Conservation (phyloP, 2,329 filamentous ascomycete species). For the Epichloe festucae region DNA sequence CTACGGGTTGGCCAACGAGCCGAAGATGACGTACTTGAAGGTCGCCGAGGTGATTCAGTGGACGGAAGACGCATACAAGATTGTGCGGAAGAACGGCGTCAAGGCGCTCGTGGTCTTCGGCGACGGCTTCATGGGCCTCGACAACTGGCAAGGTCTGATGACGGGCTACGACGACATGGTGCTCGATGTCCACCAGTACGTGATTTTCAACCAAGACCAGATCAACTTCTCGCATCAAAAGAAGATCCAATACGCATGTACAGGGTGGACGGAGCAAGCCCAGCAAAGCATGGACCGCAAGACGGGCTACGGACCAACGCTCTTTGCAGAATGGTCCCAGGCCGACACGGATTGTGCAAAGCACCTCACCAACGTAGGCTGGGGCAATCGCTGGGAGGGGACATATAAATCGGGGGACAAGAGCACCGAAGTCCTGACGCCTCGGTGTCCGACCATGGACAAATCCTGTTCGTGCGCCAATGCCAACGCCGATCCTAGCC, state of each 20-base stretch:
- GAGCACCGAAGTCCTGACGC: conserved; percentile 49
- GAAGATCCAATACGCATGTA: conserved; percentile 80
- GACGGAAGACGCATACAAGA: conserved; percentile 59
- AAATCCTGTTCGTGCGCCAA: conserved; percentile 55
- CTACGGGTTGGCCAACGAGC: conserved; percentile 92
- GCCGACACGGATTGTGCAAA: conserved; percentile 89
- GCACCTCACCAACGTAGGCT: conserved; percentile 79
- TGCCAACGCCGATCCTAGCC: conserved; percentile 60
- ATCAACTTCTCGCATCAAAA: conserved; percentile 68
- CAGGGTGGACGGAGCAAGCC: conserved; percentile 74
- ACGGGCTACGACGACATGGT: conserved; percentile 59
- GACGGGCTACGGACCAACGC: conserved; percentile 81
- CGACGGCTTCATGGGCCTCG: conserved; percentile 85
- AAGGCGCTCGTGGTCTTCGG: conserved; percentile 67
- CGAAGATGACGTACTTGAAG: conserved; percentile 66
- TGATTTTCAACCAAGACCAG: conserved; percentile 89
- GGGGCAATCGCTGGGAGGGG: conserved; percentile 84
- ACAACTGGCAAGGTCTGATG: conserved; percentile 80
- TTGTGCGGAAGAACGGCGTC: conserved; percentile 67
- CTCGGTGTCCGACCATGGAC: conserved; percentile 59
- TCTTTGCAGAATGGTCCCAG: conserved; percentile 95
- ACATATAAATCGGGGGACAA: conserved; percentile 59
- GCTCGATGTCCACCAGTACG: conserved; percentile 96
- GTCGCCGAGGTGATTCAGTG: conserved; percentile 58
- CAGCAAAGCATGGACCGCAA: conserved; percentile 54